These are phyloP conservation scores for Ogataea pilisensis DNA, from an alignment of 805 yeast genomes.

Conservation along the genomic window DNA sequence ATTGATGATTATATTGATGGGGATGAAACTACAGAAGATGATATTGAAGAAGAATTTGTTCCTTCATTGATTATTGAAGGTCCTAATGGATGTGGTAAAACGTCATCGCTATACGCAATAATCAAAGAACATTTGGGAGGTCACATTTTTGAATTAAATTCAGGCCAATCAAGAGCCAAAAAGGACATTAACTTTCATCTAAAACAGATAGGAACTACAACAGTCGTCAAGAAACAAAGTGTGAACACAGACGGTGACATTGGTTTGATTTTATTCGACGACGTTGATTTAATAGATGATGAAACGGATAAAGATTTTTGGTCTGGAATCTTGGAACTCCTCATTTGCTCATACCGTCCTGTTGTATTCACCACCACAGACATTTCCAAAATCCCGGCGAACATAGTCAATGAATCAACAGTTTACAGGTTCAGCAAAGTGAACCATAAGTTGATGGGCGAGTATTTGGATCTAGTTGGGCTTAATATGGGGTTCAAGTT, in stretches of 20 bases:
- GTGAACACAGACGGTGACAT: background rate
- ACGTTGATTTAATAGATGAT: constrained; percentile 76
- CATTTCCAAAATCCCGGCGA: constrained; percentile 23
- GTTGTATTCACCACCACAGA: constrained; percentile 30
- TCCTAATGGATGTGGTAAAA: constrained; percentile 71
- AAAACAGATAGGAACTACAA: constrained; percentile 80
- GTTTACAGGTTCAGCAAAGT: constrained; percentile 19
- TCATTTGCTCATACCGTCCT: constrained; percentile 37
- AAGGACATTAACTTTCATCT: constrained; percentile 63
- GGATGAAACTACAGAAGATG: constrained; percentile 27
- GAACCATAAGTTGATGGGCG: constrained; percentile 1
- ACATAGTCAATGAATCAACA: constrained; percentile 28
- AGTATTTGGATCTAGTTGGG: constrained; percentile 27
- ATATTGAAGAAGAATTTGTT: constrained; percentile 41
- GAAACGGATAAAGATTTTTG: constrained; percentile 78
- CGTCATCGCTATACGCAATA: constrained; percentile 65
- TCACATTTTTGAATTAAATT: constrained; percentile 76
- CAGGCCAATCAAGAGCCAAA: constrained; percentile 68
- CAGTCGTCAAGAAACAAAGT: constrained; percentile 56
- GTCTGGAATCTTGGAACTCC: constrained; percentile 59
- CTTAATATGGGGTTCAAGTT: constrained; percentile 23
- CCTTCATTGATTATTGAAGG: constrained; percentile 71
- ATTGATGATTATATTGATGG: constrained; percentile 31
- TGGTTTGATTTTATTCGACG: constrained; percentile 77
- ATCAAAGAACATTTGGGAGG: constrained; percentile 55